These are phyloP conservation scores for Rhizophagus clarus DNA, from an alignment of 192 early-diverging fungal species.

Conservation along the genomic window DNA sequence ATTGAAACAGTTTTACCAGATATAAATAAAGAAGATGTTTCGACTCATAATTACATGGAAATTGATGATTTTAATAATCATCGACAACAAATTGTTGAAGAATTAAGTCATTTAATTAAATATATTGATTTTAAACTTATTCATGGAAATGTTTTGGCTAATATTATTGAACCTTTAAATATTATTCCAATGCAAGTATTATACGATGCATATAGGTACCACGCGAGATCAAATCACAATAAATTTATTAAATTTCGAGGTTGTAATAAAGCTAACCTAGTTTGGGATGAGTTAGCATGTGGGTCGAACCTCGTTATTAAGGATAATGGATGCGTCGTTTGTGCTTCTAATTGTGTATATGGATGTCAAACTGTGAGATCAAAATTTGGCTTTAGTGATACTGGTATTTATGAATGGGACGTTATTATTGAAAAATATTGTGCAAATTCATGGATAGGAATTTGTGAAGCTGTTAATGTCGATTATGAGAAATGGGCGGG, in stretches of 20 bases:
- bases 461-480: not conserved
- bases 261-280: not conserved
- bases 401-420: conserved; percentile 13
- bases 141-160: not conserved
- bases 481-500: not conserved
- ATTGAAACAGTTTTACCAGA: not conserved
- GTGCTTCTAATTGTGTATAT: not conserved
- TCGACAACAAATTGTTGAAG: not conserved
- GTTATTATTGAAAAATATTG: not conserved
- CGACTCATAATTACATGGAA: not conserved
- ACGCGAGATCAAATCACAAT: too few relatives aligned
- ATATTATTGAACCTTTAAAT: conserved; percentile 7
- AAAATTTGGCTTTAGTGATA: not conserved
- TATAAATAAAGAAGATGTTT: not conserved
- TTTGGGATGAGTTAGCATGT: not conserved
- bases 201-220: not conserved
- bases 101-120: not conserved
- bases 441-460: not conserved
- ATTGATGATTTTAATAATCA: not conserved
- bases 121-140: not conserved
- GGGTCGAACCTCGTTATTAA: not conserved
- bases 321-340: not conserved
- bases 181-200: not conserved
- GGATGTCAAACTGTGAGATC: not conserved
- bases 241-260: not conserved